A percentile compares a stretch with the other conserved stretches of the same genome.
phyloP scores from a whole-genome alignment of 164 flowering plant genomes.

The Macadamia tetraphylla region DNA sequence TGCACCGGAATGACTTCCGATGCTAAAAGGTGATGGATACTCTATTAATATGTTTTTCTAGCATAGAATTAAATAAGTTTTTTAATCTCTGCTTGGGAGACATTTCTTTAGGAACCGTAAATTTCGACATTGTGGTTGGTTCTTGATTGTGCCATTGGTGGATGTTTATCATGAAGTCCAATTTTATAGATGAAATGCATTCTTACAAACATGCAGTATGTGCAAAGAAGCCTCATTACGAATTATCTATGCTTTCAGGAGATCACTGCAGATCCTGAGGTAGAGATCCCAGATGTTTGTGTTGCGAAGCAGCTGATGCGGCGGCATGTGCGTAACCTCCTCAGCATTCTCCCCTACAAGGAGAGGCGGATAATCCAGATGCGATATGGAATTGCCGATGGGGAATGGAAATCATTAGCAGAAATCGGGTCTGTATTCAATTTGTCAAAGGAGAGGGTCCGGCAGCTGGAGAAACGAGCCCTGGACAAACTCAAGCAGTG shows the following conservation, averaged over 20 bases:
- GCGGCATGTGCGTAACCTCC: slow-evolving; percentile 57
- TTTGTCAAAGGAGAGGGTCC: slow-evolving; percentile 73
- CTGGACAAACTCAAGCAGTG: slow-evolving; percentile 59
- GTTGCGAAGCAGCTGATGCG: slow-evolving; percentile 73
- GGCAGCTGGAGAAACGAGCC: slow-evolving; percentile 76
- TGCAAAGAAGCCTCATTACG: not conserved
- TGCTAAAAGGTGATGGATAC: not conserved
- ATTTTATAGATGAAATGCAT: too few species aligned
- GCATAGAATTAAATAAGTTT: not conserved
- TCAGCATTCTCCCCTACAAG: slow-evolving; percentile 49
- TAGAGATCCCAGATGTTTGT: slow-evolving; percentile 52
- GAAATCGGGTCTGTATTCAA: slow-evolving; percentile 58
- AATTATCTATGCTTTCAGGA: slow-evolving; percentile 41
- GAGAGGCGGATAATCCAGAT: slow-evolving; percentile 61
- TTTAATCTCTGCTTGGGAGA: not conserved
- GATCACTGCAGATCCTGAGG: slow-evolving; percentile 59
- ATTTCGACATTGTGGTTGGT: not conserved
- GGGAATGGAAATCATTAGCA: slow-evolving; percentile 38
- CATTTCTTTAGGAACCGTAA: not conserved
- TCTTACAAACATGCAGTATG: too few species aligned
- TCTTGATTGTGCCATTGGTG: not conserved
- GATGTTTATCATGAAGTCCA: not conserved
- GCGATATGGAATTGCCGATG: slow-evolving; percentile 69
- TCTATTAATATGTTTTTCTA: not conserved
- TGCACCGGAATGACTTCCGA: not conserved